A percentile compares a stretch with the other conserved stretches of the same genome.
These are phyloP conservation scores for Saraca asoca DNA, from an alignment of 331 rosid species.

Conservation along the genomic window DNA sequence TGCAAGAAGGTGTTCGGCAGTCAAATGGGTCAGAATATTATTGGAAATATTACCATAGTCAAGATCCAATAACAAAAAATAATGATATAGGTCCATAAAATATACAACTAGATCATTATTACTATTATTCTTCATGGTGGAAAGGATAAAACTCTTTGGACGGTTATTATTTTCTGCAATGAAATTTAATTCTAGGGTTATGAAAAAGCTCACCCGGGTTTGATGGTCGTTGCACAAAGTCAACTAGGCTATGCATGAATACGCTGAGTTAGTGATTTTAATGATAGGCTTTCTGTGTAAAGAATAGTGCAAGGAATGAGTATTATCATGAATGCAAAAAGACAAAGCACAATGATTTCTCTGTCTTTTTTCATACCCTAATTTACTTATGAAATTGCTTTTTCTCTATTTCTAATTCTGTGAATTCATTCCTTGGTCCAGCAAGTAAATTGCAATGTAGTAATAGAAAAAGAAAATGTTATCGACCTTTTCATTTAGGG, in stretches of 20 bases:
- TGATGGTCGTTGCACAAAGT: conserved; percentile 41
- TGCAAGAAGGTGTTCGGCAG: conserved; percentile 6
- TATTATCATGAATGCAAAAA: conserved; percentile 44
- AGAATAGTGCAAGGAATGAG: conserved; percentile 30
- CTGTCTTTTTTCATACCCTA: not conserved
- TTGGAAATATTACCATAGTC: conserved; percentile 33
- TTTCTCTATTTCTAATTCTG: conserved; percentile 16
- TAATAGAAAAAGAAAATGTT: not conserved
- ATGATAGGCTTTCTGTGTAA: conserved; percentile 47
- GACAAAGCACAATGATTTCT: conserved; percentile 52
- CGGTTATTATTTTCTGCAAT: not conserved
- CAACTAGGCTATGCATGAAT: conserved; percentile 51
- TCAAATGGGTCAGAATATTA: conserved; percentile 30
- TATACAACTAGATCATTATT: not conserved
- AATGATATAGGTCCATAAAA: conserved; percentile 26
- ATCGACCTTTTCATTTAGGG: conserved; percentile 6
- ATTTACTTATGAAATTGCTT: not conserved
- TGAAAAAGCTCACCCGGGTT: conserved; percentile 23
- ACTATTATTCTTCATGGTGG: conserved; percentile 28
- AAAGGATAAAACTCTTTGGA: conserved; percentile 30
- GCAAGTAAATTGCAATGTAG: conserved; percentile 19
- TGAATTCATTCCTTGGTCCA: conserved; percentile 3
- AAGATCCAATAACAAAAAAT: conserved; percentile 31
- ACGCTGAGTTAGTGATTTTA: conserved; percentile 43
- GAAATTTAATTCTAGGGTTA: conserved; percentile 32